Percentiles rank a stretch among this genome's conserved stretches.
Evolutionary conservation across 2,329 filamentous ascomycete genomes (phyloP).

Genomic region (Aspergillus ochraceus): DNA sequence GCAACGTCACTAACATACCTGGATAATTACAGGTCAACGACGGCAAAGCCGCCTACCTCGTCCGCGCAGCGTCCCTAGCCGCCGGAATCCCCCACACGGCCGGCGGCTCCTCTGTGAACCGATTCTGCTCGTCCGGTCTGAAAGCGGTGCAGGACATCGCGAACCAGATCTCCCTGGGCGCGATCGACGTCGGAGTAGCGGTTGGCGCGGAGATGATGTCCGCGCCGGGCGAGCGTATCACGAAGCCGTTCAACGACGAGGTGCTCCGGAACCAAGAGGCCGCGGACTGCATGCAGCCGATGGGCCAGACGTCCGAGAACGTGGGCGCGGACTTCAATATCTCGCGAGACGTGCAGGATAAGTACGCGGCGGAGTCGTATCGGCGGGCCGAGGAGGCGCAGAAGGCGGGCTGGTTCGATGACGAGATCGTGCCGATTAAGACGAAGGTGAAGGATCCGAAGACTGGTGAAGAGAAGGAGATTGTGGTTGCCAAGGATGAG

Average conservation of each 20-base stretch:
- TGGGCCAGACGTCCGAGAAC: conserved; percentile 98
- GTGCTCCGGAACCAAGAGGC: conserved; percentile 76
- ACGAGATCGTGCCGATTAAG: conserved; percentile 88
- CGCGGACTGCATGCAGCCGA: conserved; percentile 84
- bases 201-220: conserved; percentile 90
- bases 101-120: conserved; percentile 78
- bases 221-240: conserved; percentile 66
- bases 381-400: conserved; percentile 84
- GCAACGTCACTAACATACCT: conserved; percentile 3
- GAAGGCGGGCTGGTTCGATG: conserved; percentile 85
- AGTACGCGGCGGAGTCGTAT: conserved; percentile 84
- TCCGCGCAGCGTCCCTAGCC: conserved; percentile 82
- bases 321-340: conserved; percentile 89
- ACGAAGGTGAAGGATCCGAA: conserved; percentile 82
- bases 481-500: conserved; percentile 83
- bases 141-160: conserved; percentile 96
- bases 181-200: conserved; percentile 84
- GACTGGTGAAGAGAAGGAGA: conserved; percentile 71
- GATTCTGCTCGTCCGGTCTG: conserved; percentile 95
- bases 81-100: conserved; percentile 93
- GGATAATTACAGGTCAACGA: conserved; percentile 65
- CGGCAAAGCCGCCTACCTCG: conserved; percentile 82
- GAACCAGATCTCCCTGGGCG: conserved; percentile 75
- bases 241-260: conserved; percentile 73
- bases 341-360: conserved; percentile 75